Evolutionary conservation across 768 basidiomycete species (phyloP), one percentile per base, ranked within the genome.

Genomic region (Termitomyces eurrhizus): DNA sequence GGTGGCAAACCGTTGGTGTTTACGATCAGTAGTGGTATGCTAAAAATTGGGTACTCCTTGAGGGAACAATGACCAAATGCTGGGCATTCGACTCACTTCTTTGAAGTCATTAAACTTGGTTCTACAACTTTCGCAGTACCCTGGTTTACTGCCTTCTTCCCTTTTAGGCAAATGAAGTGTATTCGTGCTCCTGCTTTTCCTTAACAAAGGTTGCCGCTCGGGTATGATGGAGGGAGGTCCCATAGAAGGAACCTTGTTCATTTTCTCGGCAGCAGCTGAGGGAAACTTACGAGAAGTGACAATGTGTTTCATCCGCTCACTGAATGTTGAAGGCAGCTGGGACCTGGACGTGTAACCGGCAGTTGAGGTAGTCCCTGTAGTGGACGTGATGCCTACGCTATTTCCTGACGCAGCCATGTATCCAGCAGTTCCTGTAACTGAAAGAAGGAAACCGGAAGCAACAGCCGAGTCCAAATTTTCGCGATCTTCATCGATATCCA

Each of bases 81-180:
- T 18, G 32, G 24, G 54, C 37, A 56, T 26, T 60, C 32, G 29
- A 79, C 87, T 69, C 66, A 97, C 96, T 65, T 77, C 74, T 62
- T 84, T 83, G 67, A 98, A 96, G 73, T 96, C 89, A 0, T 89
- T 87, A 68, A 95, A 99, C 72, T 93, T 93, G 58, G 81, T 69
- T 42, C 96, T 84, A 73, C 97, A 99, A 70, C 94, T 95, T 74
- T 99, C 97, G 72, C 97, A 99, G 73, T 98, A 98, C 5, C 97
- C 97, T 5, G 95, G 90, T 68, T 97, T 98, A 63, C 82, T 85
- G 18, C 86, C 87, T 75, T 96, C 93, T 60, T 94, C 91, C 42
- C 92, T 85, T 68, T 84, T 87, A 8, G 90, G 86, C 58, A 90
- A 76, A 67, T 82, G 80, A 51, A 93, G 73, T 1, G 88, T 90